phyloP scores from a whole-genome alignment of 441 rosid species.

The Pelargonium citronellum region DNA sequence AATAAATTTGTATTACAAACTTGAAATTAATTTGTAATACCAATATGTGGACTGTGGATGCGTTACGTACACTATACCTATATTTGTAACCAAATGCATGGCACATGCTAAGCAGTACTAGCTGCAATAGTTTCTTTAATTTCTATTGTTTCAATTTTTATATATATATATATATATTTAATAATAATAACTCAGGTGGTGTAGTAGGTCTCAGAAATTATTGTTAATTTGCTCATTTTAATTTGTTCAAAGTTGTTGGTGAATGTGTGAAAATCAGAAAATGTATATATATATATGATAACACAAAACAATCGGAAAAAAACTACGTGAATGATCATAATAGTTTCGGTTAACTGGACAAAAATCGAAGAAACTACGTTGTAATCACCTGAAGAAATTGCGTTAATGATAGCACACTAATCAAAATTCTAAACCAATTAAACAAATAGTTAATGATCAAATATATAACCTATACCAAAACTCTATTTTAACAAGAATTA shows the following conservation, averaged over 20 bases:
- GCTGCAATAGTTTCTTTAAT: not conserved
- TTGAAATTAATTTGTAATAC: not conserved
- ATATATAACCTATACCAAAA: too few species aligned
- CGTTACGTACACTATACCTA: not conserved
- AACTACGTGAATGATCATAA: too few species aligned
- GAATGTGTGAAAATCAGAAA: too few species aligned
- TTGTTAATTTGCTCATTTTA: not conserved
- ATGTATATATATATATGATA: too few species aligned
- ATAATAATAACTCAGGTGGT: not conserved
- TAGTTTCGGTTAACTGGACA: too few species aligned
- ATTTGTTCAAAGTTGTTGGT: not conserved
- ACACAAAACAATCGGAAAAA: too few species aligned
- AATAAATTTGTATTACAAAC: not conserved
- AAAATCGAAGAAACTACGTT: too few species aligned
- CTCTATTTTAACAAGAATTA: too few species aligned
- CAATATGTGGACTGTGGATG: not conserved
- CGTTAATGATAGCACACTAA: too few species aligned
- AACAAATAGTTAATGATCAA: too few species aligned
- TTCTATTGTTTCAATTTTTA: not conserved
- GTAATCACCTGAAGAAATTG: too few species aligned
- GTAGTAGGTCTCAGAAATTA: not conserved
- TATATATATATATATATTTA: not conserved
- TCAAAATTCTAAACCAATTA: too few species aligned
- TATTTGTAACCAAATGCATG: not conserved
- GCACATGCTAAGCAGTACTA: not conserved